Percentiles rank a stretch among this genome's conserved stretches.
phyloP scores from a whole-genome alignment of 2,329 filamentous ascomycete species.

The Epichloe coenophiala region DNA sequence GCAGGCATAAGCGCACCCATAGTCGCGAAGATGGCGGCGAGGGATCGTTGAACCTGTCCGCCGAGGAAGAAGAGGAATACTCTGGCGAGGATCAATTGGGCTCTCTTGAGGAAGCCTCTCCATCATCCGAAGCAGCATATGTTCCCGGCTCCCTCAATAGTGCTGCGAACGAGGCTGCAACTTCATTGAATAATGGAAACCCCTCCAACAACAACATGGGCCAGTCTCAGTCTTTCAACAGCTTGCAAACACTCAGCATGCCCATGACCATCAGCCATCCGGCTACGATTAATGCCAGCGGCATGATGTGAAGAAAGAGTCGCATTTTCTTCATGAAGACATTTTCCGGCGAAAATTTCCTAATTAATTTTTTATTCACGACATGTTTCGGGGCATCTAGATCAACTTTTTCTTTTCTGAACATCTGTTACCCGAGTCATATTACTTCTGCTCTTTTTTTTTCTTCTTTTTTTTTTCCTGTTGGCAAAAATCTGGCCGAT shows the following conservation, averaged over 20 bases:
- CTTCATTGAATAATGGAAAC: constrained; percentile 9
- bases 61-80: constrained; percentile 75
- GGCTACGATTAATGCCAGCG: constrained; percentile 29
- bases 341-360: constrained; percentile 2
- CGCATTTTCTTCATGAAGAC: not conserved
- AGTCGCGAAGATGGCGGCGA: constrained; percentile 51
- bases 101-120: constrained; percentile 66
- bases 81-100: constrained; percentile 74
- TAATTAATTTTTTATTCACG: constrained; percentile 5
- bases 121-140: constrained; percentile 55
- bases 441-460: constrained; percentile 5
- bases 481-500: constrained; percentile 1
- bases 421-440: not conserved
- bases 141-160: constrained; percentile 37
- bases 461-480: constrained; percentile 11
- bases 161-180: constrained; percentile 19
- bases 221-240: constrained; percentile 33
- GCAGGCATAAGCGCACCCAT: constrained; percentile 70
- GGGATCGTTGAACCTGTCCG: constrained; percentile 48
- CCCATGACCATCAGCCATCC: constrained; percentile 50
- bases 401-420: not conserved
- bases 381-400: not conserved
- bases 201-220: constrained; percentile 7
- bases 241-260: constrained; percentile 48
- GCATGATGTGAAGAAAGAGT: constrained; percentile 26